Evolutionary conservation across 345 rosid species (phyloP).

Genomic region (Syzygium jambos): DNA sequence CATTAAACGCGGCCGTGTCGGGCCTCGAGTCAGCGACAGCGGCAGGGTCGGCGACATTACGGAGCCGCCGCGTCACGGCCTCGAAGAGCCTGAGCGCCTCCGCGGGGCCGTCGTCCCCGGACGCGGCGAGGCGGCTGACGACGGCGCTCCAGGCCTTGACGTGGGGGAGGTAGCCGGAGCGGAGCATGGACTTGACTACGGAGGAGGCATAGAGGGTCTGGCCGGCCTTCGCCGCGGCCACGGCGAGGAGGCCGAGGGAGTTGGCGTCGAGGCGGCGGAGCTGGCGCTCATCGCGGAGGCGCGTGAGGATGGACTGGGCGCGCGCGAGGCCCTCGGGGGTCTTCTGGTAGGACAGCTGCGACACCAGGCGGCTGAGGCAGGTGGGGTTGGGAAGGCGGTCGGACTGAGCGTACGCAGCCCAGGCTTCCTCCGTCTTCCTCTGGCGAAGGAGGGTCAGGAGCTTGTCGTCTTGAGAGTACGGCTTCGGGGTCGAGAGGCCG

Average conservation of each 20-base stretch:
- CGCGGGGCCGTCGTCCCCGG: slow-evolving; percentile 57
- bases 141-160: slow-evolving; percentile 91
- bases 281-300: slow-evolving; percentile 81
- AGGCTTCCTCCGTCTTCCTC: slow-evolving; percentile 71
- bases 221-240: slow-evolving; percentile 63
- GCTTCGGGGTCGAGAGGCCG: neutral
- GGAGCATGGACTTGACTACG: slow-evolving; percentile 77
- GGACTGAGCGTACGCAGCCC: slow-evolving; percentile 55
- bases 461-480: slow-evolving; percentile 37
- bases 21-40: slow-evolving; percentile 56
- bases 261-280: slow-evolving; percentile 92
- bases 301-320: slow-evolving; percentile 82
- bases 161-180: slow-evolving; percentile 86
- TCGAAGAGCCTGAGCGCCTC: slow-evolving; percentile 54
- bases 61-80: slow-evolving; percentile 39
- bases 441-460: slow-evolving; percentile 71
- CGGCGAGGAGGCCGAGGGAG: slow-evolving; percentile 85
- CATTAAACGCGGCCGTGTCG: slow-evolving; percentile 77
- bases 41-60: slow-evolving; percentile 33
- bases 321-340: slow-evolving; percentile 50
- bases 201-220: slow-evolving; percentile 71
- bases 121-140: slow-evolving; percentile 57
- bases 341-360: slow-evolving; percentile 68
- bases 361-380: slow-evolving; percentile 87
- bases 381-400: slow-evolving; percentile 64